These are phyloP conservation scores for Chlorella sp. DNA, from an alignment of 139 green algal genomes.

Conservation along the genomic window DNA sequence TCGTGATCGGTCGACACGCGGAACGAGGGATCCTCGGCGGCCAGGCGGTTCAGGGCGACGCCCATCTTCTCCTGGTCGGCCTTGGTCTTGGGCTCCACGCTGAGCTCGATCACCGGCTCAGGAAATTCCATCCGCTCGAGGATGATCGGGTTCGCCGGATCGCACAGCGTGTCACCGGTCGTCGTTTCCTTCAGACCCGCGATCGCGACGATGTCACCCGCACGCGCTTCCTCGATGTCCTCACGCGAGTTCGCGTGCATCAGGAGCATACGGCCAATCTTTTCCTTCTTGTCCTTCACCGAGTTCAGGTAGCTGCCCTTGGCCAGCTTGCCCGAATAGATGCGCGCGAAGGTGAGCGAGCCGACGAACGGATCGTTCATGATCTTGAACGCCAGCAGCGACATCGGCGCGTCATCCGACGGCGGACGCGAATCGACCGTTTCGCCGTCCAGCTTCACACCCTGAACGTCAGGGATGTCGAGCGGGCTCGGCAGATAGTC, in stretches of 20 bases:
- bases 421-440: too few relatives aligned
- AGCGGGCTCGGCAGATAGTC: constrained; percentile 97
- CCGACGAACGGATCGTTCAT: constrained; percentile 97
- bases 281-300: constrained; percentile 98
- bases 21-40: constrained; percentile 98
- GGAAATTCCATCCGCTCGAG: constrained; percentile 99
- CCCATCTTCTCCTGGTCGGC: constrained; percentile 97
- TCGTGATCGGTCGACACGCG: too few relatives aligned
- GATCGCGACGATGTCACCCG: constrained; percentile 98
- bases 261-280: constrained; percentile 96
- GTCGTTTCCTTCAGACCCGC: constrained; percentile 95
- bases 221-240: constrained; percentile 92
- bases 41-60: constrained; percentile 95
- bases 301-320: constrained; percentile 92
- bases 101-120: constrained; percentile 99
- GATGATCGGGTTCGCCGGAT: constrained; percentile 90
- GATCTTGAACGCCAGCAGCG: constrained; percentile 99
- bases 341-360: constrained; percentile 95
- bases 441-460: too few relatives aligned
- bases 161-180: constrained; percentile 97
- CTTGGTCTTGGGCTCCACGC: constrained; percentile 97
- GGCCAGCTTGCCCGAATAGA: constrained; percentile 88
- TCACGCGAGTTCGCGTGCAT: constrained; percentile 99
- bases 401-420: constrained; percentile 95
- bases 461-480: too few relatives aligned